Base-by-base conservation (phyloP, 768 basidiomycete species). In the Leccinum uliginosum region DNA sequence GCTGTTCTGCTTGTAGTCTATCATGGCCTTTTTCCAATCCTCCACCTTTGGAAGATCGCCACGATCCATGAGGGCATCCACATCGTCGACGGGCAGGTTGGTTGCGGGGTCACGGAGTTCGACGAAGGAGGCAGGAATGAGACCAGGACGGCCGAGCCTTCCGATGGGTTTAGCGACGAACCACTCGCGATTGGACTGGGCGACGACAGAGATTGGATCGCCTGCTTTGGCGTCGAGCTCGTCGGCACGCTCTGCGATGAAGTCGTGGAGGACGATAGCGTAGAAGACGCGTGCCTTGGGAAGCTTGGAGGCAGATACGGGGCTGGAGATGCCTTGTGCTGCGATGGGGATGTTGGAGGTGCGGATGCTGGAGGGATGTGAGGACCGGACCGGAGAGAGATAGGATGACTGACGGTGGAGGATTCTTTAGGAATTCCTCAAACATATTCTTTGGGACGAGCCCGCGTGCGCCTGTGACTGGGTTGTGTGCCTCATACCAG, bases 141-240 rank as follows among this genome's bases (percentile, higher is more conserved):
- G 81, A 51, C 97, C 97, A 0, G 97, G 97, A 53, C 95, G 88
- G 29, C 97, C 96, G 19, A 99, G 83, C 54, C 85, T 82, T 40
- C 94, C 93, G 65, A 99, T 99, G 12, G 96, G 93, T 74, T 99
- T 99, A 26, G 97, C 97, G 49, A 99, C 97, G 72, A 98, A 98
- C 97, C 97, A 99, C 72, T 99, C 97, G 61, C 93, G 92, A 68
- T 98, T 99, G n/a, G 95, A 98, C 72, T 98, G 97, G 0, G 97
- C 97, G 55, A 98, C 97, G 58, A 99, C 93, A 17, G 95, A 90
- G 68, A 99, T 91, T 8, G 91, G 81, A 66, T 99, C 97, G 34
- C 95, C 96, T 1, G 87, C 83, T 66, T 89, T 93, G 2, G 96
- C 96, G 59, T 96, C 95, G 47, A 99, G 84, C 67, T 99, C 97